Evolutionary conservation across 306 rosid species (phyloP).

Genomic region (Benincasa hispida): DNA sequence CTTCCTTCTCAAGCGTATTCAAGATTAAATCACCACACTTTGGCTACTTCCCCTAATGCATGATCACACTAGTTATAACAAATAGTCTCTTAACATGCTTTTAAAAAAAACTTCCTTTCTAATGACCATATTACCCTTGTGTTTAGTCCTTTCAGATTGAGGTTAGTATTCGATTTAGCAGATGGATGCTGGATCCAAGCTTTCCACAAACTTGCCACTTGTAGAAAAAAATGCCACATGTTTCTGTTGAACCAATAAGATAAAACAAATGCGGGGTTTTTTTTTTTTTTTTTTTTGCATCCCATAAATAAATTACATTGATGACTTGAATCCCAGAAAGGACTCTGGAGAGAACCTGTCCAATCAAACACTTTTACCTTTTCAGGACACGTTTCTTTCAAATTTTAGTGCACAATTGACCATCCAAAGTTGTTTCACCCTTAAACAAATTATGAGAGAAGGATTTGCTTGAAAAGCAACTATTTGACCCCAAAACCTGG

Average conservation of each 20-base stretch:
- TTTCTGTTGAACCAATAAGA: background rate
- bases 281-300: background rate
- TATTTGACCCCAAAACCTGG: background rate
- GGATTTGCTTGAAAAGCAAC: background rate
- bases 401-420: background rate
- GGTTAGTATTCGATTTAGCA: background rate
- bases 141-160: background rate
- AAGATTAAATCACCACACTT: background rate
- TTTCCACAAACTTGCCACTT: background rate
- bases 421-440: background rate
- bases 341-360: background rate
- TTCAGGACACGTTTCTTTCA: background rate
- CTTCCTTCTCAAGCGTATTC: background rate
- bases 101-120: background rate
- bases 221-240: background rate
- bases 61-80: background rate
- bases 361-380: background rate
- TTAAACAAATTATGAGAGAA: background rate
- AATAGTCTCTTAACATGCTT: background rate
- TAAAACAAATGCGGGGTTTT: background rate
- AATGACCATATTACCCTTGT: background rate
- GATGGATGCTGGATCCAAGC: background rate
- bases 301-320: background rate
- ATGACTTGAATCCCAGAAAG: background rate
- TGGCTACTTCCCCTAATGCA: background rate